These are phyloP conservation scores for Kwoniella newhampshirensis DNA, from an alignment of 768 basidiomycete species.

Conservation along the genomic window DNA sequence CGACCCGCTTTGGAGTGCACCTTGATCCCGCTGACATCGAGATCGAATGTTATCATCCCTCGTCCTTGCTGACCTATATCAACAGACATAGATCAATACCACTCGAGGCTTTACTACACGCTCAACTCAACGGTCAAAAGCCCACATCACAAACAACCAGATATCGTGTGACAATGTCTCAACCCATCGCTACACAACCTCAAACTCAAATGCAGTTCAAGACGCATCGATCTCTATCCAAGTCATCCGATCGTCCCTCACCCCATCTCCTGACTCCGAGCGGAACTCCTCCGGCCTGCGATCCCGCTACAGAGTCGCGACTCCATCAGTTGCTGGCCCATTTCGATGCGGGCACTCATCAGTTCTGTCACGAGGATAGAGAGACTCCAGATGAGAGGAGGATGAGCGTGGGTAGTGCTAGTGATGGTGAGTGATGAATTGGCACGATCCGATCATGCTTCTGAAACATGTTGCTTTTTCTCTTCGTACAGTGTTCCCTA, in stretches of 20 bases:
- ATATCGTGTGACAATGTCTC: slow-evolving; percentile 12
- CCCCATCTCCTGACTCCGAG: slow-evolving; percentile 12
- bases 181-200: slow-evolving; percentile 18
- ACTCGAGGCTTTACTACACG: too few relatives aligned
- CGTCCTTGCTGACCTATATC: too few relatives aligned
- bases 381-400: slow-evolving; percentile 15
- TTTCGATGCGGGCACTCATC: slow-evolving; percentile 26
- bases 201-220: slow-evolving; percentile 9
- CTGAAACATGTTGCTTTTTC: neutral
- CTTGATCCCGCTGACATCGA: too few relatives aligned
- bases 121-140: too few relatives aligned
- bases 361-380: slow-evolving; percentile 21
- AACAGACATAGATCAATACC: too few relatives aligned
- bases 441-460: neutral
- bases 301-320: slow-evolving; percentile 5
- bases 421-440: slow-evolving; percentile 17
- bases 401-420: slow-evolving; percentile 17
- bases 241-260: neutral
- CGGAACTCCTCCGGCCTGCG: slow-evolving; percentile 14
- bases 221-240: slow-evolving; percentile 5
- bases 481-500: slow-evolving; percentile 10
- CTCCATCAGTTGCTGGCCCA: slow-evolving; percentile 16
- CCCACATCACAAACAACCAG: too few relatives aligned
- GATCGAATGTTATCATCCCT: too few relatives aligned
- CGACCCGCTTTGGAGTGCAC: too few relatives aligned